Base-by-base conservation (phyloP, 768 basidiomycete genomes). In the Suillus alpinus region DNA sequence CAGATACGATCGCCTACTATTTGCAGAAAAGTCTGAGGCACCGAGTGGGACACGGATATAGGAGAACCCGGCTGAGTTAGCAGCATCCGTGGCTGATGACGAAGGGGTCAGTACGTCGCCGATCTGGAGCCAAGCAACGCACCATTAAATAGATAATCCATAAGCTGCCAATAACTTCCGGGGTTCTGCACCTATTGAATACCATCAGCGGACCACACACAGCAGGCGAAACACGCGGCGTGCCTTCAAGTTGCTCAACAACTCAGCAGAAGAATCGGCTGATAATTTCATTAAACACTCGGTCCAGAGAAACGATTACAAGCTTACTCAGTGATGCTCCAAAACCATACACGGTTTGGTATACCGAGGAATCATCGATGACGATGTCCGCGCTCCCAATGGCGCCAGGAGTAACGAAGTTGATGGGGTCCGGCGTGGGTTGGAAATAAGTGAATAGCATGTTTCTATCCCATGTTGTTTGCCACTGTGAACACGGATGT, bases 211-310 rank as follows among this genome's bases (percentile, higher is more conserved):
- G 61, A 44, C 23, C 16, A 20, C 43, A 32, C 29, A 16, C 57
- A 18, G 12, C 1, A 36, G 41, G 59, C 40, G 37, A 10, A 29
- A 20, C 7, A 56, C 43, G 32, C 20, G 18, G 51, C 65, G 14
- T 63, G 86, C 91, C 83, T 92, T 92, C 61, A 92, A 73, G 59
- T 84, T 83, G 65, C 76, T 84, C 23, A 91, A 72, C 29, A 81
- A 72, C 26, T 79, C 73, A 0, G 89, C 88, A 10, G 89, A 85
- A 2, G 88, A 89, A 68, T 92, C 90, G 32, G 89, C 89, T 91
- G 39, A 31, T 52, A 29, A 55, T 34, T 39, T 16, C 14, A 64
- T 57, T 58, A 62, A 53, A 51, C 50, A 34, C 64, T 36, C 39
- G 31, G 55, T 49, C 13, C 13, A 4, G 12, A 51, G 58, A 49